Evolutionary conservation across 2,329 filamentous ascomycete genomes (phyloP).

Genomic region (Aureobasidium sp.): DNA sequence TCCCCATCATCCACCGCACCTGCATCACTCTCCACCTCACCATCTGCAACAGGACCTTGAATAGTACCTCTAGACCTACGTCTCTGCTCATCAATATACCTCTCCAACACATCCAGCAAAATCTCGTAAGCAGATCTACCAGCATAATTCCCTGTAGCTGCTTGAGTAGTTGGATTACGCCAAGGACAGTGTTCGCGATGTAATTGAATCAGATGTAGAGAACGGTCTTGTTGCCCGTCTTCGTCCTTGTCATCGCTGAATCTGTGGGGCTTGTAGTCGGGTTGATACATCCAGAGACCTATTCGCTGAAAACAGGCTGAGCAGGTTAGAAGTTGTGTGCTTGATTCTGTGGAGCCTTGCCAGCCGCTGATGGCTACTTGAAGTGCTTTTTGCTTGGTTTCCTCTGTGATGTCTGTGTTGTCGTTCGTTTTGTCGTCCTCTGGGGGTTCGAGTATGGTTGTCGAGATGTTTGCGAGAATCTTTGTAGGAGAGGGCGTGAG

Average conservation of each 20-base stretch:
- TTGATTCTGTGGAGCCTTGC: slow-evolving; percentile 61
- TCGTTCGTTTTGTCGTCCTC: slow-evolving; percentile 17
- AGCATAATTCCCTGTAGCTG: slow-evolving; percentile 34
- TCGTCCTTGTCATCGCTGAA: slow-evolving; percentile 41
- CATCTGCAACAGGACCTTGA: slow-evolving; percentile 7
- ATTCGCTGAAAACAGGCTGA: slow-evolving; percentile 88
- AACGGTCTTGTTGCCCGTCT: slow-evolving; percentile 26
- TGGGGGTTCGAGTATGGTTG: slow-evolving; percentile 26
- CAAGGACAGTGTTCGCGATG: slow-evolving; percentile 44
- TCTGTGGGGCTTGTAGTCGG: slow-evolving; percentile 44
- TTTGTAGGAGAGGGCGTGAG: slow-evolving; percentile 29
- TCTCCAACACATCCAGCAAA: slow-evolving; percentile 34
- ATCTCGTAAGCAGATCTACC: slow-evolving; percentile 37
- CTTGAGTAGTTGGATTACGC: slow-evolving; percentile 37
- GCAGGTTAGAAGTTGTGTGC: slow-evolving; percentile 81
- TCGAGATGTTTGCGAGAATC: slow-evolving; percentile 32
- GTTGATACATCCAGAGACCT: slow-evolving; percentile 94
- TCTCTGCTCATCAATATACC: slow-evolving; percentile 35
- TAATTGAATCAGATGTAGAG: slow-evolving; percentile 35
- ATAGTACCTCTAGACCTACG: slow-evolving; percentile 28
- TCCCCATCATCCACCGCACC: slow-evolving; percentile 22
- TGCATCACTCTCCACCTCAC: slow-evolving; percentile 14
- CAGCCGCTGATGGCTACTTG: slow-evolving; percentile 51
- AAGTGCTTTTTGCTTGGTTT: slow-evolving; percentile 30
- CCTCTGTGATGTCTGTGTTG: background rate